A percentile compares a stretch with the other conserved stretches of the same genome.
These are phyloP conservation scores for Serendipita indica DNA, from an alignment of 768 basidiomycete species.

Conservation along the genomic window DNA sequence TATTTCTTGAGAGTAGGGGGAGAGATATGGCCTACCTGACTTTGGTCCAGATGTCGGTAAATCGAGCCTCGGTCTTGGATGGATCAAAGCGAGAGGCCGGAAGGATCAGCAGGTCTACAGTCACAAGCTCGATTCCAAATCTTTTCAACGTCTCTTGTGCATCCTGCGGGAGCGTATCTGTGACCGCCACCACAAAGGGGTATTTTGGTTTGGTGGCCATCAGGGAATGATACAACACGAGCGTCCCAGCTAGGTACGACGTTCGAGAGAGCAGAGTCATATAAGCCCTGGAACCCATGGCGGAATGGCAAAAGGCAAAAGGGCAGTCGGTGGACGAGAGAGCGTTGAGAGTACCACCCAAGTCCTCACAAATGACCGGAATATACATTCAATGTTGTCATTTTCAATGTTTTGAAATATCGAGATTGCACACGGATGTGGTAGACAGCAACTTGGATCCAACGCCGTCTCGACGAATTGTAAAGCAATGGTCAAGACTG, in stretches of 20 bases:
- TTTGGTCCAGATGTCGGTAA: constrained; percentile 55
- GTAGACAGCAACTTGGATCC: background rate
- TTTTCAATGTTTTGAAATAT: too few relatives aligned
- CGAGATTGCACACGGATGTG: background rate
- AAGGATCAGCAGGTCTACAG: constrained; percentile 48
- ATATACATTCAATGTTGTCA: too few relatives aligned
- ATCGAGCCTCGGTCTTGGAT: constrained; percentile 30
- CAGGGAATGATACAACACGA: constrained; percentile 46
- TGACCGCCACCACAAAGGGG: constrained; percentile 68
- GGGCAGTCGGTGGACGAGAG: background rate
- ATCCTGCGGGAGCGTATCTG: constrained; percentile 37
- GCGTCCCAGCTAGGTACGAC: constrained; percentile 42
- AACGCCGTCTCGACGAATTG: background rate
- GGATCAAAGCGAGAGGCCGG: constrained; percentile 25
- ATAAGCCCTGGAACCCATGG: constrained; percentile 33
- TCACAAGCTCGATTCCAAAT: constrained; percentile 38
- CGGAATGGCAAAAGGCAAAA: background rate
- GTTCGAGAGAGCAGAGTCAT: constrained; percentile 63
- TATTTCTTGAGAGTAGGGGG: background rate
- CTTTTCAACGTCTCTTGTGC: constrained; percentile 36
- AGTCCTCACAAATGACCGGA: too few relatives aligned
- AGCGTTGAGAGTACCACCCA: too few relatives aligned
- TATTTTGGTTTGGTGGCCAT: constrained; percentile 43
- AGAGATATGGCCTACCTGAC: constrained; percentile 16
- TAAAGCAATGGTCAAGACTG: background rate